A percentile compares a stretch with the other conserved stretches of the same genome.
Conservation (phyloP, 257 asterid species). For the Solanum sparsipilum region DNA sequence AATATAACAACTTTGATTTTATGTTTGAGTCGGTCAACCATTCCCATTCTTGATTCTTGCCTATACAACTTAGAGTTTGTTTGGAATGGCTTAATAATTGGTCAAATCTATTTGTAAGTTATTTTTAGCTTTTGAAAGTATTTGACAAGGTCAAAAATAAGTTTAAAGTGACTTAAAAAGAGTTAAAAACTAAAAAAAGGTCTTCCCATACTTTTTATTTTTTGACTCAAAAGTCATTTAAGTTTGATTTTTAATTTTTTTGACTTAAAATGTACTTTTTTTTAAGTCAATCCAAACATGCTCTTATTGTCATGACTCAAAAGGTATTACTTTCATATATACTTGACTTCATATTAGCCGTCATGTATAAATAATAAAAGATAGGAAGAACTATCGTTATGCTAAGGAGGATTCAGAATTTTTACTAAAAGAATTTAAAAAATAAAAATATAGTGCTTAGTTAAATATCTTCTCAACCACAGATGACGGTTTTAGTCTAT, state of each 20-base stretch:
- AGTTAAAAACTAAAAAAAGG: too few relatives aligned
- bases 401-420: background rate
- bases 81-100: background rate
- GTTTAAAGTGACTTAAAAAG: too few relatives aligned
- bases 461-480: background rate
- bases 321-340: background rate
- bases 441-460: background rate
- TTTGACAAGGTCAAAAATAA: too few relatives aligned
- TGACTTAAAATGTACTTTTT: too few relatives aligned
- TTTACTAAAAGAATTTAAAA: too few relatives aligned
- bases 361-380: background rate
- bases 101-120: too few relatives aligned
- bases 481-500: background rate
- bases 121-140: too few relatives aligned
- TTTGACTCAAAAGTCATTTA: too few relatives aligned
- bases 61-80: background rate
- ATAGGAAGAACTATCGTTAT: background rate
- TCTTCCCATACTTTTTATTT: too few relatives aligned
- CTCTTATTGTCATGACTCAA: background rate
- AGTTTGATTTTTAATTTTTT: too few relatives aligned
- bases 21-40: background rate
- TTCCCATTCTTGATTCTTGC: background rate
- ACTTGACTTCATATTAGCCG: background rate
- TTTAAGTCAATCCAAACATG: too few relatives aligned
- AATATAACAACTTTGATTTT: background rate